A percentile compares a stretch with the other conserved stretches of the same genome.
Evolutionary conservation across 148 eudicot species (phyloP).

Genomic region (Rhododendron henanense): DNA sequence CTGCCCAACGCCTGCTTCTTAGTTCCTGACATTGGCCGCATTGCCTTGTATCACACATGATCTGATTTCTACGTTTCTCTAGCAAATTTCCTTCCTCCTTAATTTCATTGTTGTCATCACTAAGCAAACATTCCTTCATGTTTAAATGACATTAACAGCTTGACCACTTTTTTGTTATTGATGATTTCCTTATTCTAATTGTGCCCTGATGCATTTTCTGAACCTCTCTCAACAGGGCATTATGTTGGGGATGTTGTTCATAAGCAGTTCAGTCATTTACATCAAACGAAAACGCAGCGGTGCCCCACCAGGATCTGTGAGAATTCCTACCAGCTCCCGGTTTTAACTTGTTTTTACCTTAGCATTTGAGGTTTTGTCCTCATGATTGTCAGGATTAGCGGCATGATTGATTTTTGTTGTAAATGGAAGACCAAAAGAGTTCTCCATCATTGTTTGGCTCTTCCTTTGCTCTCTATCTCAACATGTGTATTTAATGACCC

Average conservation of each 20-base stretch:
- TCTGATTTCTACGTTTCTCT: neutral
- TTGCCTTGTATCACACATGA: neutral
- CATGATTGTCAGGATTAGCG: neutral
- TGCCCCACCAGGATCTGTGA: conserved; percentile 25
- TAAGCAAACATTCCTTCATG: neutral
- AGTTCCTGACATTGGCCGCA: neutral
- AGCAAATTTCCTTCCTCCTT: neutral
- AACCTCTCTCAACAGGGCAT: conserved; percentile 24
- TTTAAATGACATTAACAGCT: neutral
- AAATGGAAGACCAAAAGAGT: neutral
- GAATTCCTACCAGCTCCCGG: conserved; percentile 34
- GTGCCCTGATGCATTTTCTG: neutral
- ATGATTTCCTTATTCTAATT: neutral
- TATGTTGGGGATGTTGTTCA: conserved; percentile 30
- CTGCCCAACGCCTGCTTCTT: neutral
- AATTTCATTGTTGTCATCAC: neutral
- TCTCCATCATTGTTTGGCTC: neutral
- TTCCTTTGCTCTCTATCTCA: neutral
- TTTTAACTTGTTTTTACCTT: conserved; percentile 17
- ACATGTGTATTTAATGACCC: neutral
- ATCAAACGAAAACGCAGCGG: conserved; percentile 29
- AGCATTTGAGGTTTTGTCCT: neutral
- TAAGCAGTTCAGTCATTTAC: conserved; percentile 37
- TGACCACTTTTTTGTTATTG: neutral
- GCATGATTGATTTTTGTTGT: neutral